Conservation (phyloP, 2,329 filamentous ascomycete species). For the Cytospora chrysosperma region DNA sequence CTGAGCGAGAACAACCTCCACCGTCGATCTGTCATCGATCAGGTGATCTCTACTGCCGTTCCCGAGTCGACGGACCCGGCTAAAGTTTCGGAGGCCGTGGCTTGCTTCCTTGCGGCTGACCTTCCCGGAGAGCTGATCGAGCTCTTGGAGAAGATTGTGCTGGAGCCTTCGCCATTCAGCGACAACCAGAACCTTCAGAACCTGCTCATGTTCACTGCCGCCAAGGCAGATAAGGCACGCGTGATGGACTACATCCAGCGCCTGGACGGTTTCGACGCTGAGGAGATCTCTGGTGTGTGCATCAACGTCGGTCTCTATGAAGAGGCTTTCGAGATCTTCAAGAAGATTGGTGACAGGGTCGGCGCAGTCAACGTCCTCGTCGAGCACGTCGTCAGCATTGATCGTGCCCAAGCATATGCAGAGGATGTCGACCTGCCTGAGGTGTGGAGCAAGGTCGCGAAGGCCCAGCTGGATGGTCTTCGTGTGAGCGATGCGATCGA, state of each 20-base stretch:
- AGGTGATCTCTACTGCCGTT: constrained; percentile 93
- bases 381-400: constrained; percentile 96
- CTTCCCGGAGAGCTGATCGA: constrained; percentile 94
- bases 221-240: constrained; percentile 91
- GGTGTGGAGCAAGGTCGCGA: constrained; percentile 97
- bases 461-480: constrained; percentile 94
- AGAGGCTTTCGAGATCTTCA: constrained; percentile 97
- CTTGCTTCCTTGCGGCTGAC: constrained; percentile 87
- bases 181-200: constrained; percentile 98
- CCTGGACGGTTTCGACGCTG: constrained; percentile 82
- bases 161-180: constrained; percentile 98
- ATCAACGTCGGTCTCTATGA: constrained; percentile 94
- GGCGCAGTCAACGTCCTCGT: constrained; percentile 89
- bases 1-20: constrained; percentile 95
- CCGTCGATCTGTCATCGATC: constrained; percentile 88
- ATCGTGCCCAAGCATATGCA: constrained; percentile 92
- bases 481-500: constrained; percentile 91
- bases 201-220: constrained; percentile 90
- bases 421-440: constrained; percentile 91
- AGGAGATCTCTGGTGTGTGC: constrained; percentile 90
- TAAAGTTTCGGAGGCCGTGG: constrained; percentile 91
- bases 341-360: constrained; percentile 89
- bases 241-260: constrained; percentile 96
- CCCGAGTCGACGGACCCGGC: constrained; percentile 89
- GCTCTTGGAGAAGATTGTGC: constrained; percentile 95